phyloP scores from a whole-genome alignment of 108 stramenopile species.

The Nannochloropsis salina region DNA sequence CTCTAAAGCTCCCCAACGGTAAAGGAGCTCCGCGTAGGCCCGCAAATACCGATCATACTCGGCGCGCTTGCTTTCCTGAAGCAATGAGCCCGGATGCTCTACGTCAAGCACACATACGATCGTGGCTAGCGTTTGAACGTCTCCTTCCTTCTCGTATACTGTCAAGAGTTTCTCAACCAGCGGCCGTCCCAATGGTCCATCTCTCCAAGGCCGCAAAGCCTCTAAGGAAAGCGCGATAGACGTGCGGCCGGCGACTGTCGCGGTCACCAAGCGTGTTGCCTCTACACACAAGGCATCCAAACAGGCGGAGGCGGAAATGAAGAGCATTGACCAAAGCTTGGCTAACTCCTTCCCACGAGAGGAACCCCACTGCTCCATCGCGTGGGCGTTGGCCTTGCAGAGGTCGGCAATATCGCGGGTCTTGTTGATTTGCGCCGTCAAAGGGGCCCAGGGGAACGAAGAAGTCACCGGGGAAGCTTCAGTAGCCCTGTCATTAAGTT shows the following conservation, averaged over 20 bases:
- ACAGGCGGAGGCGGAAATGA: not conserved
- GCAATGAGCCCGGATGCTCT: not conserved
- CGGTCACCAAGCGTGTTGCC: not conserved
- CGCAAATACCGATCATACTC: slow-evolving; percentile 1
- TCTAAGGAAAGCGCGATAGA: not conserved
- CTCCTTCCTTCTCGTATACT: not conserved
- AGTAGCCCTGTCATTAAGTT: too few relatives aligned
- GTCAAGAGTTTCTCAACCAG: not conserved
- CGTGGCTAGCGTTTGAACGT: not conserved
- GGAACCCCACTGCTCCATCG: not conserved
- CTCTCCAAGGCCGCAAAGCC: not conserved
- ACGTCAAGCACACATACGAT: slow-evolving; percentile 4
- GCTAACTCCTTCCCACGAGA: not conserved
- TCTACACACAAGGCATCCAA: not conserved
- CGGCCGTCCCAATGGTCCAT: slow-evolving; percentile 4
- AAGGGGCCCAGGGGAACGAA: not conserved
- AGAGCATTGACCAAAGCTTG: slow-evolving; percentile 3
- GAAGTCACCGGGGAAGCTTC: not conserved
- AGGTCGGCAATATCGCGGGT: not conserved
- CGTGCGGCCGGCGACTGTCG: not conserved
- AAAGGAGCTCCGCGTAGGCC: slow-evolving; percentile 5
- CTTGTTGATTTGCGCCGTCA: not conserved
- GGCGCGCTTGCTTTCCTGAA: not conserved
- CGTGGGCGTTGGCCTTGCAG: not conserved
- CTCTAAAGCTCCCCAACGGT: not conserved